Base-by-base conservation (phyloP, 768 basidiomycete genomes). In the Lactarius sanguifluus region DNA sequence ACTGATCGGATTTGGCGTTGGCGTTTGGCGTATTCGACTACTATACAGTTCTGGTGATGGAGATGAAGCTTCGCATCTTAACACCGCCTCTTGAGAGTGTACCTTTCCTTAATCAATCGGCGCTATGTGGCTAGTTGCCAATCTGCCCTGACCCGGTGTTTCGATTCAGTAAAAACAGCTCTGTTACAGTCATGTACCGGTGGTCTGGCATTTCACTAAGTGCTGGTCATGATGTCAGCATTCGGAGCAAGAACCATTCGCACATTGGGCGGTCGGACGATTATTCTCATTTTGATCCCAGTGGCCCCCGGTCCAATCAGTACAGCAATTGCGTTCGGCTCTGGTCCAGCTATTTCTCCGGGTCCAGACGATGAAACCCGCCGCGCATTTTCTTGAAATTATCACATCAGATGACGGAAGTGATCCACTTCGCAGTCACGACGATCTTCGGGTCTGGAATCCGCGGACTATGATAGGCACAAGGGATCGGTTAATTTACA, bases 171-270 rank as follows among this genome's bases (percentile, higher is more conserved):
- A n/a, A 23, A 40, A 58, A 30, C 25, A 25, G 16, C 41, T 45
- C n/a, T 41, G 28, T 40, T 18, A 34, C 18, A 12, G 8, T 30
- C 18, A 5, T n/a, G 7, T 32, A 15, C 59, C 30, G 12, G 40
- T 55, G 40, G 23, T 43, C 2, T 55, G 10, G 47, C 12, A 25
- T 7, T 16, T 20, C 58, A 30, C 36, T 12, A 57, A 5, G 32
- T n/a, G 34, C 16, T 61, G 16, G 15, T 32, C 30, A 43, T 62
- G n/a, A 54, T 63, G 57, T 62, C 61, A 62, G 38, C 65, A 23
- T 54, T 55, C 65, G 65, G 61, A 43, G 47, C 36, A 18, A 57
- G 20, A n/a, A 32, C 34, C 34, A 34, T 3, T 40, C 45, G 34
- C 47, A 32, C 41, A 32, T 16, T 30, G 7, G 23, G 18, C 16